Conservation (phyloP, 495 filamentous ascomycete species). For the Rhizodiscina lignyota region DNA sequence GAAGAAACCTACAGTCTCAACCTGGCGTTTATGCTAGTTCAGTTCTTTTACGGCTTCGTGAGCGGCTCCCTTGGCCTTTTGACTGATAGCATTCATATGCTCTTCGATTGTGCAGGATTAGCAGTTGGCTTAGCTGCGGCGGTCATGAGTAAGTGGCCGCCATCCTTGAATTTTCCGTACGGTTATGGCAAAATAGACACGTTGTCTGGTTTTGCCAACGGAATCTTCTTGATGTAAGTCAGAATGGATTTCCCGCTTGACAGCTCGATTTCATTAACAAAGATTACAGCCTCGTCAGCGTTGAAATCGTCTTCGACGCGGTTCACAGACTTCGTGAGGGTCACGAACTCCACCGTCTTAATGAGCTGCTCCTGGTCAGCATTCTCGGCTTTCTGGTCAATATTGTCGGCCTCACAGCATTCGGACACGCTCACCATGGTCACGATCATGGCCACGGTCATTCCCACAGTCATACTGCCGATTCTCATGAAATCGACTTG, state of each 20-base stretch:
- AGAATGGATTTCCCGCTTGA: neutral
- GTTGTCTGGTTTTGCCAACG: slow-evolving; percentile 90
- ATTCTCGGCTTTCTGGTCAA: slow-evolving; percentile 75
- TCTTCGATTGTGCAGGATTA: slow-evolving; percentile 92
- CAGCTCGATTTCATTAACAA: slow-evolving; percentile 9
- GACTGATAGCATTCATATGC: slow-evolving; percentile 98
- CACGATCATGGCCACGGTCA: slow-evolving; percentile 37
- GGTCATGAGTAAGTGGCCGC: slow-evolving; percentile 94
- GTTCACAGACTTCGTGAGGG: slow-evolving; percentile 72
- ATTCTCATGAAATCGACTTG: slow-evolving; percentile 3
- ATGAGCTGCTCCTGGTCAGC: slow-evolving; percentile 79
- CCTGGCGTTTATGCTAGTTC: slow-evolving; percentile 86
- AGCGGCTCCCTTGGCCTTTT: slow-evolving; percentile 88
- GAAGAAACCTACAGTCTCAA: slow-evolving; percentile 47
- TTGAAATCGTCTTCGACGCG: slow-evolving; percentile 94
- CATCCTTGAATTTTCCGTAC: slow-evolving; percentile 75
- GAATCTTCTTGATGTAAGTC: slow-evolving; percentile 79
- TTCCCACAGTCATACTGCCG: slow-evolving; percentile 46
- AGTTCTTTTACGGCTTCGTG: slow-evolving; percentile 81
- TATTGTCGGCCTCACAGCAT: slow-evolving; percentile 76
- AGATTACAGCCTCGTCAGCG: slow-evolving; percentile 60
- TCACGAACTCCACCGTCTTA: slow-evolving; percentile 62
- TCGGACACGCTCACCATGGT: slow-evolving; percentile 47
- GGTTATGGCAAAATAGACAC: slow-evolving; percentile 96
- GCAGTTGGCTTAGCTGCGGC: slow-evolving; percentile 86